These are phyloP conservation scores for Alternaria tenuissima DNA, from an alignment of 2,329 filamentous ascomycete species.

Conservation along the genomic window DNA sequence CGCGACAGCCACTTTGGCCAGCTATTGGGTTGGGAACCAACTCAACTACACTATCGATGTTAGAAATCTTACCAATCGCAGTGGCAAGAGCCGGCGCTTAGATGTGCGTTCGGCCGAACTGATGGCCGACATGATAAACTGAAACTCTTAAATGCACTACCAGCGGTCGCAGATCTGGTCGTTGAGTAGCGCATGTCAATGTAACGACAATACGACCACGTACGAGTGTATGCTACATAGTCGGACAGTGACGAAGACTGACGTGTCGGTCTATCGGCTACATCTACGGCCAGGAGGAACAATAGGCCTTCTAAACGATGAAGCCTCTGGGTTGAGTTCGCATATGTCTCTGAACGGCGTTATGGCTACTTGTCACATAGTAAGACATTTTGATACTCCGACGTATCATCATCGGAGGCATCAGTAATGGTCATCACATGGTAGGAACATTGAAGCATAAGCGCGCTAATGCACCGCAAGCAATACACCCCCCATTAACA, in stretches of 20 bases:
- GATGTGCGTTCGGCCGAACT: conserved; percentile 11
- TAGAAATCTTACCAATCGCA: neutral
- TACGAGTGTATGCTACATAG: neutral
- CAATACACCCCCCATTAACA: neutral
- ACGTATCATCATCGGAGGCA: neutral
- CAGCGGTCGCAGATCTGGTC: conserved; percentile 20
- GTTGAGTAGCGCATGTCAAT: neutral
- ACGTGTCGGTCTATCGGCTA: neutral
- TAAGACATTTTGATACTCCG: neutral
- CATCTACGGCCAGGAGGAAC: neutral
- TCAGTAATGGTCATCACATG: neutral
- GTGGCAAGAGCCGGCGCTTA: conserved; percentile 1
- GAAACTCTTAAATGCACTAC: conserved; percentile 20
- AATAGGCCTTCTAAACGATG: neutral
- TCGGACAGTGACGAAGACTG: neutral
- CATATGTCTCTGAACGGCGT: neutral
- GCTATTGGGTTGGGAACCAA: neutral
- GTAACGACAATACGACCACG: neutral
- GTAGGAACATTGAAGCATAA: neutral
- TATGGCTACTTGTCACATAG: neutral
- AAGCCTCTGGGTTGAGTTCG: neutral
- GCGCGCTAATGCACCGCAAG: conserved; percentile 2
- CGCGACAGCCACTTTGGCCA: conserved; percentile 8
- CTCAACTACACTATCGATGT: neutral
- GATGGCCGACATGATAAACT: conserved; percentile 9